These are phyloP conservation scores for Boeremia exigua DNA, from an alignment of 2,329 filamentous ascomycete genomes.

Conservation along the genomic window DNA sequence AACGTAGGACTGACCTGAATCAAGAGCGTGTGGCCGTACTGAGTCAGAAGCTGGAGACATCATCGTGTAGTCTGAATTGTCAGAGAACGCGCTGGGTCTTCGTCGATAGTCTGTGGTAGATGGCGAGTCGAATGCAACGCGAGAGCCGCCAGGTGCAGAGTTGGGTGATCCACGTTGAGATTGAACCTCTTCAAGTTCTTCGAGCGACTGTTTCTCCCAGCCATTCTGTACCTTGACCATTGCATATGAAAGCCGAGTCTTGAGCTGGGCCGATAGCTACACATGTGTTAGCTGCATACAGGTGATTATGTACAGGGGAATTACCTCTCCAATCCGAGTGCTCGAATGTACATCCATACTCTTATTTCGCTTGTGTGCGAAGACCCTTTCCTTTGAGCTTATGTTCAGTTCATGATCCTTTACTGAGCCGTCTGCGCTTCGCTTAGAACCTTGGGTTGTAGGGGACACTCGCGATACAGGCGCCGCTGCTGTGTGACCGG, in stretches of 20 bases:
- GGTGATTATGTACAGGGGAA: constrained; percentile 33
- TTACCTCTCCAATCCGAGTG: constrained; percentile 76
- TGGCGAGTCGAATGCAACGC: constrained; percentile 41
- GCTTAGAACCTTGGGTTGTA: constrained; percentile 65
- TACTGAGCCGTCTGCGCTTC: constrained; percentile 76
- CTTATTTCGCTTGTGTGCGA: constrained; percentile 72
- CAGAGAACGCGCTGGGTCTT: constrained; percentile 46
- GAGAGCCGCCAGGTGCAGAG: constrained; percentile 59
- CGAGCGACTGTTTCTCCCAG: constrained; percentile 79
- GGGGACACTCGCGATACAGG: constrained; percentile 52
- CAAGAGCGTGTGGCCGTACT: constrained; percentile 29
- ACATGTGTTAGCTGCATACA: constrained; percentile 33
- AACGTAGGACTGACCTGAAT: constrained; percentile 29
- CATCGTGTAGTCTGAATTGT: constrained; percentile 44
- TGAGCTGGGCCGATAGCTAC: constrained; percentile 78
- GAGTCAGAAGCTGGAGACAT: constrained; percentile 42
- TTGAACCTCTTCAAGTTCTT: constrained; percentile 77
- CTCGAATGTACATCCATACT: constrained; percentile 72
- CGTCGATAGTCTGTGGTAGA: constrained; percentile 33
- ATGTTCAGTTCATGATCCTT: constrained; percentile 50
- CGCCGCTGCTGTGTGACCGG: constrained; percentile 45
- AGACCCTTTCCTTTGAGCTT: constrained; percentile 22
- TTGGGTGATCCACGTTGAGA: constrained; percentile 71
- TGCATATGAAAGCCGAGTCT: constrained; percentile 85
- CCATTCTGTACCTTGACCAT: constrained; percentile 90